phyloP scores from a whole-genome alignment of 2,329 filamentous ascomycete genomes.

The Fusarium luffae region DNA sequence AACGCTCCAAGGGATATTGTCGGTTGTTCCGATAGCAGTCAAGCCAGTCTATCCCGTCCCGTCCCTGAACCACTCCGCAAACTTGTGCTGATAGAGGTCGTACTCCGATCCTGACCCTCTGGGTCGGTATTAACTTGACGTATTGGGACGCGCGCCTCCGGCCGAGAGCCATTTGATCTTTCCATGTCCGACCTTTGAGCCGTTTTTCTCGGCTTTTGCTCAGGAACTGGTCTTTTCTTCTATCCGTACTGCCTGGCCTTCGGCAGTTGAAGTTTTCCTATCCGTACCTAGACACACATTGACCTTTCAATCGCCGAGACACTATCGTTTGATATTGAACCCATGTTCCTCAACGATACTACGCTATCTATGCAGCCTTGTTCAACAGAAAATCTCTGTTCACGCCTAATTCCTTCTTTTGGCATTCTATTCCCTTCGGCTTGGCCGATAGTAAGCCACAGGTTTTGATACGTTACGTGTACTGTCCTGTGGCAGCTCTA shows the following conservation, averaged over 20 bases:
- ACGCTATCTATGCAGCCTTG: conserved; percentile 22
- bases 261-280: conserved; percentile 24
- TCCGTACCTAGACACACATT: not conserved
- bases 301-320: conserved; percentile 26
- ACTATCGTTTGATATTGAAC: conserved; percentile 23
- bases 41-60: conserved; percentile 4
- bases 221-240: not conserved
- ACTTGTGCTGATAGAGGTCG: conserved; percentile 19
- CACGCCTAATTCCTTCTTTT: conserved; percentile 19
- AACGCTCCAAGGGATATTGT: conserved; percentile 27
- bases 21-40: conserved; percentile 28
- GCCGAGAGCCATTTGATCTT: conserved; percentile 17
- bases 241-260: not conserved
- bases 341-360: conserved; percentile 25
- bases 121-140: conserved; percentile 9
- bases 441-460: conserved; percentile 13
- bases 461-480: not conserved
- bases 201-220: conserved; percentile 12
- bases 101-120: conserved; percentile 22
- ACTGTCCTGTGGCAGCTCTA: not conserved
- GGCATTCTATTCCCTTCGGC: conserved; percentile 17
- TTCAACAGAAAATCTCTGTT: conserved; percentile 25
- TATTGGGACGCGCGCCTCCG: conserved; percentile 20
- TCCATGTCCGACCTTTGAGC: conserved; percentile 14
- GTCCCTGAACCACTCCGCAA: conserved; percentile 24